Base-by-base conservation (phyloP, 1,284 basidiomycete genomes). In the Rhodotorula sp. region DNA sequence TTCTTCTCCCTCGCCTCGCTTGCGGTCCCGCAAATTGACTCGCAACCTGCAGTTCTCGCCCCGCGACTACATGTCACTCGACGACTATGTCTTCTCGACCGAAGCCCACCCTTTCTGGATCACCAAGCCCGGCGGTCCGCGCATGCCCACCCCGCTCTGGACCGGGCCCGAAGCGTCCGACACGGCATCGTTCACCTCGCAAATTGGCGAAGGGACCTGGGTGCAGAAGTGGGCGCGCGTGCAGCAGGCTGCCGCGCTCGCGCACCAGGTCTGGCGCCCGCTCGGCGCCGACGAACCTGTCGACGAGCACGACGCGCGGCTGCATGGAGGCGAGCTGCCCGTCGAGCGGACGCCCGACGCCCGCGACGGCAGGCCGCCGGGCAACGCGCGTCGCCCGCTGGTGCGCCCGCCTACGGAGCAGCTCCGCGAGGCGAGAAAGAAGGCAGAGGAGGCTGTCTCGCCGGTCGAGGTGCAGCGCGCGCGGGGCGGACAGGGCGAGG, bases 1-100 rank as follows among this genome's bases (percentile, higher is more conserved):
- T 34, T 34, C 34, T 34, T 44, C 48, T 25, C 23, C 42, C 23
- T 49, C 19, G 4, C 23, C 27, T 21, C 44, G n/a, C 21, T 58
- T 42, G 41, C 19, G 4, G 8, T 8, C n/a, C 41, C n/a, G 12
- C 46, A 80, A 72, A 80, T 80, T 7, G 10, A 42, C 61, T 73
- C 23, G 4, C 81, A 56, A 12, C 52, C 21, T 27, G 48, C 68
- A 79, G 82, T 86, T 86, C 73, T 83, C 84, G 23, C 84, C 85
- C 27, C 84, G 83, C 0, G 82, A 85, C 55, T 73, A 84, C 27
- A 76, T 87, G 46, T 84, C 83, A n/a, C 81, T 87, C 23, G 86
- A 87, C 78, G 84, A 86, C 74, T 86, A 84, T 74, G 85, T 86
- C 48, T 82, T 86, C 67, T 85, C 61, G 44, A 77, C 75, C 25